These are phyloP conservation scores for Turnera subulata DNA, from an alignment of 345 rosid species.

Conservation along the genomic window DNA sequence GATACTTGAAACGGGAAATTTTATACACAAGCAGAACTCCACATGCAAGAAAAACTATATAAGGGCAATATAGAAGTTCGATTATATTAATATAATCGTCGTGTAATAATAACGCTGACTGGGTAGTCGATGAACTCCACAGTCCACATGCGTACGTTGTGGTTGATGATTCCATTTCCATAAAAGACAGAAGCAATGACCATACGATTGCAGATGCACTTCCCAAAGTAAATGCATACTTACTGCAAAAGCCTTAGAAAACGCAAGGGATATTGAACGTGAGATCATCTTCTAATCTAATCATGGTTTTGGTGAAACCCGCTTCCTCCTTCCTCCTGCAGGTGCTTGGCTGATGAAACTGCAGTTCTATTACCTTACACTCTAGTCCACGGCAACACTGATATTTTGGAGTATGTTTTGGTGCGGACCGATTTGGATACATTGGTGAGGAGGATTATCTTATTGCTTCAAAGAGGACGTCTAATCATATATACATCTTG, in stretches of 20 bases:
- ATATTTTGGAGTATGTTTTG: slow-evolving; percentile 88
- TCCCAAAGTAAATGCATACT: slow-evolving; percentile 53
- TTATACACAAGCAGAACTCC: no score
- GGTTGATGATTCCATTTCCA: slow-evolving; percentile 51
- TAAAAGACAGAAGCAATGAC: slow-evolving; percentile 59
- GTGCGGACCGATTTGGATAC: slow-evolving; percentile 98
- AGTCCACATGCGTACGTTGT: no score
- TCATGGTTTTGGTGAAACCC: not conserved
- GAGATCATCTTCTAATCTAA: slow-evolving; percentile 25
- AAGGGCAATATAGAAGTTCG: no score
- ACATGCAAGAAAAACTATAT: no score
- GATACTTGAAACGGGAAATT: no score
- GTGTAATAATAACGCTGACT: no score
- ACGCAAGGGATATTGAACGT: slow-evolving; percentile 89
- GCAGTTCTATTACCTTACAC: slow-evolving; percentile 89
- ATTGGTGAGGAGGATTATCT: slow-evolving; percentile 52
- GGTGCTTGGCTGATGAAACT: slow-evolving; percentile 91
- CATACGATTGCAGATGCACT: slow-evolving; percentile 54
- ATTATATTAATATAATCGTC: no score
- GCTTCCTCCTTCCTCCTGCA: slow-evolving; percentile 25
- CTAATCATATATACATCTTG: slow-evolving; percentile 96
- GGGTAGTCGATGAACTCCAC: no score
- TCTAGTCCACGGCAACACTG: slow-evolving; percentile 81
- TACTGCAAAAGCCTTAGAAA: slow-evolving; percentile 81
- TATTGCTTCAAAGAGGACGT: slow-evolving; percentile 71